Conservation (phyloP, 2,329 filamentous ascomycete species). For the Albophoma yamanashiensis region DNA sequence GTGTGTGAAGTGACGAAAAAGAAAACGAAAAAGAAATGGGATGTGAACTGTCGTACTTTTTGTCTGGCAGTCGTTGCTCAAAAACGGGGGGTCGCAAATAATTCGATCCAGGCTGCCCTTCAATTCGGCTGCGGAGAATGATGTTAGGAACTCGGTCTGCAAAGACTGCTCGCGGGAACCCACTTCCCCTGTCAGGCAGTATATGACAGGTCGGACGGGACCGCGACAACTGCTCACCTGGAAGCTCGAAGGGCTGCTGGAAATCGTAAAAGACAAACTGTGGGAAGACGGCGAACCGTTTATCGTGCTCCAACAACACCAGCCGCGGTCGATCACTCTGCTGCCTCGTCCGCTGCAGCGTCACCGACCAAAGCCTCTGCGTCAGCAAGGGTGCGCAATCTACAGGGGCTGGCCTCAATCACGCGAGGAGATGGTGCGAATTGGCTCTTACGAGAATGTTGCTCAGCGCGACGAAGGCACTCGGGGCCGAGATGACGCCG, state of each 20-base stretch:
- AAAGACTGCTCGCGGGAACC: neutral
- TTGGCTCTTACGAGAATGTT: constrained; percentile 48
- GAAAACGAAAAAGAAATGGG: too few relatives aligned
- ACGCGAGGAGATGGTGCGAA: neutral
- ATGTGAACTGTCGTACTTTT: constrained; percentile 40
- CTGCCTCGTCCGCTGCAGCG: constrained; percentile 8
- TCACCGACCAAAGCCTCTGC: neutral
- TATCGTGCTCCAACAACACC: constrained; percentile 62
- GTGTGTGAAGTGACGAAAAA: too few relatives aligned
- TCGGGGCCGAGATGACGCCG: constrained; percentile 63
- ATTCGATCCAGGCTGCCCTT: constrained; percentile 58
- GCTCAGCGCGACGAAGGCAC: constrained; percentile 66
- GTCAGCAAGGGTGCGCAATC: neutral
- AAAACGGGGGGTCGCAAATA: constrained; percentile 69
- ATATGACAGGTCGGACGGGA: neutral
- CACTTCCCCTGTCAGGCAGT: neutral
- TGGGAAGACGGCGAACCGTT: constrained; percentile 61
- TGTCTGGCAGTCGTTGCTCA: constrained; percentile 71
- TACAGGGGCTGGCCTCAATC: neutral
- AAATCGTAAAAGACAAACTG: constrained; percentile 72
- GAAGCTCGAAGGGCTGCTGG: constrained; percentile 54
- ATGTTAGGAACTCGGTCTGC: neutral
- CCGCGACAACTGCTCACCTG: constrained; percentile 26
- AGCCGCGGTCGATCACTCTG: constrained; percentile 38
- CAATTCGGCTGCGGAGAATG: constrained; percentile 30